Percentiles rank a stretch among this genome's conserved stretches.
These are phyloP conservation scores for Erodium maritimum DNA, from an alignment of 345 rosid genomes.

Conservation along the genomic window DNA sequence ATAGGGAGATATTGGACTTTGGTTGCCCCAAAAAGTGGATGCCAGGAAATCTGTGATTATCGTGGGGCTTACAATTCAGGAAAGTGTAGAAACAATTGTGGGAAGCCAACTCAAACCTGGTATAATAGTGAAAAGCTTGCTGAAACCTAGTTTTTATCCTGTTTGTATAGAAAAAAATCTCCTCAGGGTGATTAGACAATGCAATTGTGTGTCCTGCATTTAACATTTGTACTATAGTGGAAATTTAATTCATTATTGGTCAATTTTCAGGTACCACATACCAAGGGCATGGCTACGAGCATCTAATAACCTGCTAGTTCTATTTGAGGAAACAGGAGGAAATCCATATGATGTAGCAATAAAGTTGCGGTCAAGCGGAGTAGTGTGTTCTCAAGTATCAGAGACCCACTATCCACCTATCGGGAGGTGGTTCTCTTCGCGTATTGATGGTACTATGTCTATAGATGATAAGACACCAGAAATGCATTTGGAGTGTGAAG, in stretches of 20 bases:
- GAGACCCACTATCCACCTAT: conserved; percentile 78
- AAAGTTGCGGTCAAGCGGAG: conserved; percentile 36
- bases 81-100: conserved; percentile 81
- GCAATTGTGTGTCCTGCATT: not conserved
- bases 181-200: not conserved
- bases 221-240: no score
- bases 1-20: conserved; percentile 89
- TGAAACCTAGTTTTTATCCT: not conserved
- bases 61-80: conserved; percentile 66
- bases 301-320: conserved; percentile 60
- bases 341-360: conserved; percentile 71
- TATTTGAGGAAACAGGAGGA: conserved; percentile 89
- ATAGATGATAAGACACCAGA: conserved; percentile 44
- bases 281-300: conserved; percentile 74
- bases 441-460: conserved; percentile 21
- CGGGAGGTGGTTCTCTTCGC: conserved; percentile 37
- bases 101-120: conserved; percentile 84
- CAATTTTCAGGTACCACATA: conserved; percentile 61
- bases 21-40: conserved; percentile 59
- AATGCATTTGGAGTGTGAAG: conserved; percentile 63
- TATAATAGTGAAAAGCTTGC: conserved; percentile 14
- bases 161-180: no score
- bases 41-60: conserved; percentile 54
- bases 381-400: conserved; percentile 60
- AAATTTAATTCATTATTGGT: conserved; percentile 5